Conservation (phyloP, 305 asterid species). For the Striga hermonthica region DNA sequence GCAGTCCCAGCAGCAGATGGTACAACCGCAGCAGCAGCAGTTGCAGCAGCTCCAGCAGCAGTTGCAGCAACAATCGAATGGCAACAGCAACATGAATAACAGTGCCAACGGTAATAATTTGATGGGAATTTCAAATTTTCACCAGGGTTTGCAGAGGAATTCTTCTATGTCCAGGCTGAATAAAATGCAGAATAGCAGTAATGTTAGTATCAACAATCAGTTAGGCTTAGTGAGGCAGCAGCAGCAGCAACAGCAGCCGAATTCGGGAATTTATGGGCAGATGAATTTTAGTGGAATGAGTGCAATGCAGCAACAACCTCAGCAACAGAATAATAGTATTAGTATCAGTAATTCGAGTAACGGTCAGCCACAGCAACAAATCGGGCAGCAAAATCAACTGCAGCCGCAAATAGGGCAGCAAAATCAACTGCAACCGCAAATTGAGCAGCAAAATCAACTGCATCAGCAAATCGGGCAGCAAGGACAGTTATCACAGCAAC, state of each 20-base stretch:
- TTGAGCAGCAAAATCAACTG: slow-evolving; percentile 40
- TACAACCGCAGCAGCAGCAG: slow-evolving; percentile 37
- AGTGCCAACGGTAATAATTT: slow-evolving; percentile 43
- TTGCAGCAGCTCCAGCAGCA: slow-evolving; percentile 53
- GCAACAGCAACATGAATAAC: slow-evolving; percentile 28
- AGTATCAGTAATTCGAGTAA: not conserved
- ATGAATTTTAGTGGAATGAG: slow-evolving; percentile 63
- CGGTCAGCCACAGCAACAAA: not conserved
- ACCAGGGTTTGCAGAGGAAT: slow-evolving; percentile 62
- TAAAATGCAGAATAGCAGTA: slow-evolving; percentile 59
- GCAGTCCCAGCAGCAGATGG: slow-evolving; percentile 46
- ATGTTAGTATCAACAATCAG: slow-evolving; percentile 31
- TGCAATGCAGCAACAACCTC: slow-evolving; percentile 51
- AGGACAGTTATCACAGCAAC: slow-evolving; percentile 26
- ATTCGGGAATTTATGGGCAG: slow-evolving; percentile 61
- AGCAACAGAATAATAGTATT: slow-evolving; percentile 35
- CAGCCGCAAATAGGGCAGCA: slow-evolving; percentile 39
- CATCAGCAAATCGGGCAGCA: slow-evolving; percentile 47
- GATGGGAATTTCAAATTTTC: slow-evolving; percentile 50
- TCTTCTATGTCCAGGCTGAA: slow-evolving; percentile 62
- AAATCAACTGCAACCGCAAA: slow-evolving; percentile 32
- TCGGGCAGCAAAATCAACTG: slow-evolving; percentile 35
- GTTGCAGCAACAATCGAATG: slow-evolving; percentile 40
- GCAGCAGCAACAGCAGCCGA: slow-evolving; percentile 33
- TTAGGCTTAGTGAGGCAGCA: slow-evolving; percentile 54